phyloP scores from a whole-genome alignment of 352 stramenopile species.

The Pythium phragmiticola region DNA sequence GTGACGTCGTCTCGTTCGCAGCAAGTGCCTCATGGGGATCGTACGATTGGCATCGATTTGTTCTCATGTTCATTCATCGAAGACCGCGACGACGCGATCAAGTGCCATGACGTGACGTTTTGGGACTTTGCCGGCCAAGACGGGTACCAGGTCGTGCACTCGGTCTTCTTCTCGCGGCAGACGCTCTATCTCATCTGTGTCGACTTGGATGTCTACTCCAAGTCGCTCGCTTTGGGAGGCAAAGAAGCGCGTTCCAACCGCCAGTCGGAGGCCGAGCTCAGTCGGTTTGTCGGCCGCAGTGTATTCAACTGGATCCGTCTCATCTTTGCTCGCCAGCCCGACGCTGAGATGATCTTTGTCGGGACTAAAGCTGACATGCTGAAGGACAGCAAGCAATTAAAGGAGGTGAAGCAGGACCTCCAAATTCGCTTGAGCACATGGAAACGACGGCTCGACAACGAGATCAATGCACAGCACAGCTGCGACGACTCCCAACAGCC shows the following conservation, averaged over 20 bases:
- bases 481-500: not conserved
- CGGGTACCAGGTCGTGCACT: constrained; percentile 1
- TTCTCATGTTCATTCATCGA: constrained; percentile 27
- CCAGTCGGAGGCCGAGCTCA: not conserved
- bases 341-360: constrained; percentile 12
- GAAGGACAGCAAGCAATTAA: not conserved
- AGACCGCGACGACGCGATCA: not conserved
- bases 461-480: not conserved
- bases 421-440: constrained; percentile 4
- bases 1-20: constrained; percentile 14
- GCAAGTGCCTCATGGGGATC: constrained; percentile 19
- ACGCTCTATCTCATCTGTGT: constrained; percentile 5
- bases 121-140: constrained; percentile 11
- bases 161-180: constrained; percentile 4
- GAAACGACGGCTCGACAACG: constrained; percentile 1
- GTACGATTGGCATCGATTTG: constrained; percentile 31
- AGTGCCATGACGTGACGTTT: not conserved
- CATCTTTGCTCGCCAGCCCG: constrained; percentile 16
- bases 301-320: constrained; percentile 13
- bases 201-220: constrained; percentile 6
- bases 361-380: constrained; percentile 15
- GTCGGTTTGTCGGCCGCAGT: constrained; percentile 7
- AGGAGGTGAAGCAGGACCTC: constrained; percentile 9
- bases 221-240: not conserved
- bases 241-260: constrained; percentile 1